Evolutionary conservation across 2,329 filamentous ascomycete genomes (phyloP).

Genomic region (Lecanosticta acicola): DNA sequence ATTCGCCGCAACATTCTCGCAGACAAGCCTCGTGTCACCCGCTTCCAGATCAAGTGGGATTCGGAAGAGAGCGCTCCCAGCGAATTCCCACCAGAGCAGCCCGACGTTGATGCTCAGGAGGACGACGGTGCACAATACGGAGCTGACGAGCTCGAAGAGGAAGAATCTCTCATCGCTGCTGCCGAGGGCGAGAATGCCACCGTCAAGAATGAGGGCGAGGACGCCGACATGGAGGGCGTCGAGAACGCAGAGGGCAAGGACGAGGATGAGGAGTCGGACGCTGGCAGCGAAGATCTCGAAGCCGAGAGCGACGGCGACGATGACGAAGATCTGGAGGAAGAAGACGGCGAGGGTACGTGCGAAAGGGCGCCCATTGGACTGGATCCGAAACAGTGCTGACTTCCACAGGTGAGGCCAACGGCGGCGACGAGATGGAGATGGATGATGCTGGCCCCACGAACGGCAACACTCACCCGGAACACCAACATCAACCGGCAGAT

Average conservation of each 20-base stretch:
- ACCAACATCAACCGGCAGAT: constrained; percentile 18
- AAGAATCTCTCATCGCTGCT: constrained; percentile 56
- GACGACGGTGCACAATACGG: constrained; percentile 85
- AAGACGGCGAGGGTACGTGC: constrained; percentile 23
- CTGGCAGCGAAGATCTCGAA: constrained; percentile 51
- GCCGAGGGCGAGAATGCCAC: constrained; percentile 50
- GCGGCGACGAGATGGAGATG: constrained; percentile 30
- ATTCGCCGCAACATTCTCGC: constrained; percentile 88
- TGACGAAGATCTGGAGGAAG: constrained; percentile 40
- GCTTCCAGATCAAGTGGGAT: constrained; percentile 99
- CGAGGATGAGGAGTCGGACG: constrained; percentile 63
- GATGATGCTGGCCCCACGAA: constrained; percentile 17
- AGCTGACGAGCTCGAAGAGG: constrained; percentile 71
- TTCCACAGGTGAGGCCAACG: constrained; percentile 16
- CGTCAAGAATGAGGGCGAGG: constrained; percentile 42
- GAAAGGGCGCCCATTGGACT: not conserved
- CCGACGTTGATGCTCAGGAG: constrained; percentile 79
- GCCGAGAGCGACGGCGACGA: constrained; percentile 42
- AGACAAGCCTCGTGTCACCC: constrained; percentile 94
- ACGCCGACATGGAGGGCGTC: constrained; percentile 69
- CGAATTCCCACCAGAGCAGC: constrained; percentile 95
- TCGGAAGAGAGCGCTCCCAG: constrained; percentile 94
- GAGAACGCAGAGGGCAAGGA: constrained; percentile 50
- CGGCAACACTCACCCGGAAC: constrained; percentile 5
- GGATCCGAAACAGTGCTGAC: too few species aligned